Evolutionary conservation across 1,284 basidiomycete genomes (phyloP).

Genomic region (Boletus smithii): DNA sequence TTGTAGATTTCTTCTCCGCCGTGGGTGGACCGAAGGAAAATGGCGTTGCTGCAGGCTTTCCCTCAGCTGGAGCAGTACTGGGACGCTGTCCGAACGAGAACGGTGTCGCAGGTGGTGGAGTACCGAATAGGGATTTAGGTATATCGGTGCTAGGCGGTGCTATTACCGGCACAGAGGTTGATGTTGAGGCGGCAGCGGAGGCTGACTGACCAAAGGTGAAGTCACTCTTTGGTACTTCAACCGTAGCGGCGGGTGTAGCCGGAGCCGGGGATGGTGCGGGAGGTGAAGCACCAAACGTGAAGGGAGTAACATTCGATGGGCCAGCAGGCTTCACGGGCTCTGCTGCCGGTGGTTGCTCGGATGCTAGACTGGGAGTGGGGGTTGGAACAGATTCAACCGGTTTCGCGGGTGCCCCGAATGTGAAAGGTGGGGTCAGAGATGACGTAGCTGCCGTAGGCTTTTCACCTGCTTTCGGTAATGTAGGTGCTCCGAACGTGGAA

Average conservation of each 20-base stretch:
- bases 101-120: slow-evolving; percentile 20
- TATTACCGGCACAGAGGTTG: slow-evolving; percentile 8
- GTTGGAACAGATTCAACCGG: slow-evolving; percentile 13
- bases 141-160: slow-evolving; percentile 12
- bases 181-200: slow-evolving; percentile 5
- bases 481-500: slow-evolving; percentile 6
- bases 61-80: slow-evolving; percentile 18
- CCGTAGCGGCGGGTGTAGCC: slow-evolving; percentile 1
- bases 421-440: slow-evolving; percentile 15
- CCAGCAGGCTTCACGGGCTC: slow-evolving; percentile 11
- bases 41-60: slow-evolving; percentile 19
- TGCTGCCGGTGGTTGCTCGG: slow-evolving; percentile 7
- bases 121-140: slow-evolving; percentile 29
- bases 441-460: slow-evolving; percentile 3
- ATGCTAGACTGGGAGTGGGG: slow-evolving; percentile 1
- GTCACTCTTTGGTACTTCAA: slow-evolving; percentile 26
- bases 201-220: slow-evolving; percentile 27
- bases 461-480: slow-evolving; percentile 21
- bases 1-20: slow-evolving; percentile 26
- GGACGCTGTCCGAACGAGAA: slow-evolving; percentile 31
- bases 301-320: slow-evolving; percentile 8
- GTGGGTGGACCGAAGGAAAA: slow-evolving; percentile 33
- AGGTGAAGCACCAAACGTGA: slow-evolving; percentile 21
- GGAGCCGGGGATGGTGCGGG: neutral
- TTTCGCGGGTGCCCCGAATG: slow-evolving; percentile 24